Percentiles rank a stretch among this genome's conserved stretches.
phyloP scores from a whole-genome alignment of 176 grass and related monocot genomes.

The Aegilops umbellulata region DNA sequence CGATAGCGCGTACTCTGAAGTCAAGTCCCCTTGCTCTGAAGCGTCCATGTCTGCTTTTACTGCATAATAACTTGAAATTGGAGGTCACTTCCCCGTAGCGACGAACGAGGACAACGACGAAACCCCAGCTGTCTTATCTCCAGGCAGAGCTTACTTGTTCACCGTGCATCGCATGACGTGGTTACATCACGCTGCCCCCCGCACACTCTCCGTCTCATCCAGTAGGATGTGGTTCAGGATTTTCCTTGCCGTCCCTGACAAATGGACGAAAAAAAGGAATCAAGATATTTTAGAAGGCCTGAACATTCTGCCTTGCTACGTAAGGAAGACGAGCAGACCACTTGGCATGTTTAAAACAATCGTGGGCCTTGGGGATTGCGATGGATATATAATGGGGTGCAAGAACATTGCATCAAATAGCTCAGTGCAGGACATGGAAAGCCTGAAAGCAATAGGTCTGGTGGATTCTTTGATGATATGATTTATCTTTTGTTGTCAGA shows the following conservation, averaged over 20 bases:
- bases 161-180: not conserved
- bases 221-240: conserved; percentile 7
- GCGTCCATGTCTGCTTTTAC: not conserved
- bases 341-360: not conserved
- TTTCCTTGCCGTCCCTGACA: conserved; percentile 8
- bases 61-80: not conserved
- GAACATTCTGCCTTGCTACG: not conserved
- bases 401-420: conserved; percentile 24
- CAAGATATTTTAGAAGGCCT: conserved; percentile 1
- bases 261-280: not conserved
- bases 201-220: not conserved
- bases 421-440: not conserved
- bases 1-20: not conserved
- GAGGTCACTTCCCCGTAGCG: not conserved
- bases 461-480: not conserved
- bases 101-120: not conserved
- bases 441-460: not conserved
- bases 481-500: not conserved
- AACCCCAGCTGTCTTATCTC: conserved; percentile 13
- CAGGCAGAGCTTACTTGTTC: not conserved
- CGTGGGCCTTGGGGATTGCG: not conserved
- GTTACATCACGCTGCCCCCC: not conserved
- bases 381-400: conserved; percentile 4
- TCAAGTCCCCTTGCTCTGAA: not conserved
- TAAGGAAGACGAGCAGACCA: not conserved